Percentiles rank a stretch among this genome's conserved stretches.
These are phyloP conservation scores for Simplicillium aogashimaense DNA, from an alignment of 2,329 filamentous ascomycete species.

Conservation along the genomic window DNA sequence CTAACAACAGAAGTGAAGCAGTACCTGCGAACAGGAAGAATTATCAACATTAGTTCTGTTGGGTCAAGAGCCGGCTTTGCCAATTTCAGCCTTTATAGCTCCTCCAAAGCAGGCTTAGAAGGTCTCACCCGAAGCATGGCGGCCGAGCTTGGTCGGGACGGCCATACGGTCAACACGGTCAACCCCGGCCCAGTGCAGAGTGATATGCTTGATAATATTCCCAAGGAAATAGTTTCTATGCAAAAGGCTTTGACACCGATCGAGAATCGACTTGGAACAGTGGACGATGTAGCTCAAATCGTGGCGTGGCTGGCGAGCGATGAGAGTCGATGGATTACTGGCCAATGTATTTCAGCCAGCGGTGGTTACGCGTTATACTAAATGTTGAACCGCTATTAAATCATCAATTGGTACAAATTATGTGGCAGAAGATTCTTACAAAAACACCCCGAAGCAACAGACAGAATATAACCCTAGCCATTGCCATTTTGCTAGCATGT, in stretches of 20 bases:
- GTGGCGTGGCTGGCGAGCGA: conserved; percentile 44
- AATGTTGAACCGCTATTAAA: no score
- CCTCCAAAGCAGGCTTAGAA: conserved; percentile 51
- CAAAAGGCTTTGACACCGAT: conserved; percentile 41
- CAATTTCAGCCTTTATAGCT: conserved; percentile 38
- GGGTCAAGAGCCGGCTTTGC: conserved; percentile 36
- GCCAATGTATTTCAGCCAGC: conserved; percentile 44
- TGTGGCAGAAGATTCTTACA: no score
- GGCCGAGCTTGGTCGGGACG: conserved; percentile 42
- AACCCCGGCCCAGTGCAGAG: conserved; percentile 49
- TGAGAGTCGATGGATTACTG: conserved; percentile 38
- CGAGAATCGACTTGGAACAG: conserved; percentile 36
- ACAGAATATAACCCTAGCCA: no score
- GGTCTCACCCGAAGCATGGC: conserved; percentile 50
- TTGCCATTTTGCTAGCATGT: no score
- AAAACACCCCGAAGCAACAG: no score
- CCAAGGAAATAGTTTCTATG: conserved; percentile 33
- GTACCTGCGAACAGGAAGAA: conserved; percentile 34
- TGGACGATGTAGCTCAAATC: conserved; percentile 44
- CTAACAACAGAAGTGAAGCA: conserved; percentile 43
- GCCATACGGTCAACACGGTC: conserved; percentile 52
- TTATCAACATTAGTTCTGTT: conserved; percentile 51
- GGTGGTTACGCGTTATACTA: conserved; percentile 23
- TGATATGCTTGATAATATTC: conserved; percentile 45
- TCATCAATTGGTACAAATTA: no score